Evolutionary conservation across 805 yeast species (phyloP).

Genomic region (Starmerella cellae): DNA sequence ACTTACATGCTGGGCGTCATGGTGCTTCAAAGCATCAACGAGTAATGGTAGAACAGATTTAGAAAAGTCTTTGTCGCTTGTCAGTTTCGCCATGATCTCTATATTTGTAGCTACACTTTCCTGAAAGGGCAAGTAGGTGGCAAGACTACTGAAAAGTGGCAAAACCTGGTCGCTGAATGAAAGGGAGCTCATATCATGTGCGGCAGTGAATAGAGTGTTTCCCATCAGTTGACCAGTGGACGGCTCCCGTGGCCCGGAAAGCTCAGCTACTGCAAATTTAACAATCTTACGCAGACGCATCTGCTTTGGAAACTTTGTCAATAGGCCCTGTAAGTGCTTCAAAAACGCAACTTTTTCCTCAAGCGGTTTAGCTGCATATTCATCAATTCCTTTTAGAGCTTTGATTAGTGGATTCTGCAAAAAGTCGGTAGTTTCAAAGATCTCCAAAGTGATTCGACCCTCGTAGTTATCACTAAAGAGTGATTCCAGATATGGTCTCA

Average conservation of each 20-base stretch:
- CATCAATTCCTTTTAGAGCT: slow-evolving; percentile 70
- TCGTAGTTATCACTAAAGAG: slow-evolving; percentile 35
- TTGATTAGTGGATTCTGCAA: slow-evolving; percentile 76
- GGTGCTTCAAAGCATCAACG: slow-evolving; percentile 26
- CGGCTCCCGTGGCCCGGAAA: slow-evolving; percentile 25
- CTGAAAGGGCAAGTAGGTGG: slow-evolving; percentile 33
- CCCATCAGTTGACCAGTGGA: slow-evolving; percentile 18
- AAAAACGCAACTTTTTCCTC: slow-evolving; percentile 59
- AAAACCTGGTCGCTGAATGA: slow-evolving; percentile 62
- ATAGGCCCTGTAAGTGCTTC: slow-evolving; percentile 42
- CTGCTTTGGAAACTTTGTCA: slow-evolving; percentile 46
- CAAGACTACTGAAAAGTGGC: slow-evolving; percentile 32
- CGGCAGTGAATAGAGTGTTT: slow-evolving; percentile 31
- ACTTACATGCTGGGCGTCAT: slow-evolving; percentile 22
- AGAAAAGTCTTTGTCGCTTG: slow-evolving; percentile 41
- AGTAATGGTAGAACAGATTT: slow-evolving; percentile 36
- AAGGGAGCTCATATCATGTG: slow-evolving; percentile 52
- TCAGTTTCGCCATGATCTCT: slow-evolving; percentile 34
- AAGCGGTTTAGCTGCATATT: slow-evolving; percentile 56
- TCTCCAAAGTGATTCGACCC: slow-evolving; percentile 47
- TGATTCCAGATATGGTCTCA: slow-evolving; percentile 27
- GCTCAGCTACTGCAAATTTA: slow-evolving; percentile 47
- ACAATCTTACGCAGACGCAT: slow-evolving; percentile 56
- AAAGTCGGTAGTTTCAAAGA: slow-evolving; percentile 55
- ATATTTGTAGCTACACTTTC: slow-evolving; percentile 38